These are phyloP conservation scores for Mycena alexandri DNA, from an alignment of 768 basidiomycete species.

Conservation along the genomic window DNA sequence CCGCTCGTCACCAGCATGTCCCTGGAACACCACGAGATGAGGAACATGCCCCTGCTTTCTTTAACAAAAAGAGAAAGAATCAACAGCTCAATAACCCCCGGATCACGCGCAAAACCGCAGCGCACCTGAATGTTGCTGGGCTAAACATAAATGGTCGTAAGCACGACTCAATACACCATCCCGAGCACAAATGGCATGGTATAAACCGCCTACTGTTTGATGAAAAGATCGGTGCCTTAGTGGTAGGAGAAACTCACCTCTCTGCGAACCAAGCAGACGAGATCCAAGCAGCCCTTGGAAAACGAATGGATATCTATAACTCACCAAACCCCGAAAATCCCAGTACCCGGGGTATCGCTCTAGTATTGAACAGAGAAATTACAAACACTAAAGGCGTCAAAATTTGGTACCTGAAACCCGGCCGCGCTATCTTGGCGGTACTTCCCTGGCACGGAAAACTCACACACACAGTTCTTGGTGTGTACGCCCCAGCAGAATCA, in stretches of 20 bases:
- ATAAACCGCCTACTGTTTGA: conserved; percentile 15
- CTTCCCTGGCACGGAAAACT: conserved; percentile 19
- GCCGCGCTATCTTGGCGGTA: conserved; percentile 11
- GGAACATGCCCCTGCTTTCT: conserved; percentile 24
- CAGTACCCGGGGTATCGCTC: conserved; percentile 10
- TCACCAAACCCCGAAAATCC: conserved; percentile 6
- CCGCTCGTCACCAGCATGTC: neutral
- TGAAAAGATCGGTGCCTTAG: conserved; percentile 14
- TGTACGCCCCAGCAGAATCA: conserved; percentile 20
- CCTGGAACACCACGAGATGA: conserved; percentile 13
- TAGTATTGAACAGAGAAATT: conserved; percentile 32
- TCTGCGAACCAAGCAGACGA: too few species aligned
- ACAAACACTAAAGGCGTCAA: conserved; percentile 14
- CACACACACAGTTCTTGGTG: too few species aligned
- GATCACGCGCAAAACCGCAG: conserved; percentile 6
- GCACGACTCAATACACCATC: neutral
- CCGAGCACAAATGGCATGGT: conserved; percentile 23
- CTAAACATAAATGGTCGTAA: conserved; percentile 1
- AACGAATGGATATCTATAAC: neutral
- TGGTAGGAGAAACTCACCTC: conserved; percentile 22
- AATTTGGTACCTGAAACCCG: too few species aligned
- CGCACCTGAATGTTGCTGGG: neutral
- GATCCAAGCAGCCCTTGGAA: neutral
- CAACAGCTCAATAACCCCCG: conserved; percentile 6
- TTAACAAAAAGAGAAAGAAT: neutral